Percentiles rank a stretch among this genome's conserved stretches.
Evolutionary conservation across 352 stramenopile species (phyloP).

Genomic region (Hyaloperonospora brassicae): DNA sequence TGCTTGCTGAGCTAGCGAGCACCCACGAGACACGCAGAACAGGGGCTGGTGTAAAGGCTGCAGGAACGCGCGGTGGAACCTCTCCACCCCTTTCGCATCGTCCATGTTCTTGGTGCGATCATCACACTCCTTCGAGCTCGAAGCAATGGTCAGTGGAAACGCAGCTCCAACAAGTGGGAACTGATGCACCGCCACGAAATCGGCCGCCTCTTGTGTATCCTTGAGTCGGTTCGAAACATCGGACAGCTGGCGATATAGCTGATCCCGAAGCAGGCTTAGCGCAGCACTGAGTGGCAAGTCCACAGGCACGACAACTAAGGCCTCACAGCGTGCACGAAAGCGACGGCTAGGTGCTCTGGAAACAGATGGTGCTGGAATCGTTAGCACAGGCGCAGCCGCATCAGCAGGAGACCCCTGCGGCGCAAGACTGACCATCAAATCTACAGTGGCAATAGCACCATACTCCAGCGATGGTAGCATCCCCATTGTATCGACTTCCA

Average conservation of each 20-base stretch:
- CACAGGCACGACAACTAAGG: conserved; percentile 32
- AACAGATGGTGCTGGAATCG: conserved; percentile 23
- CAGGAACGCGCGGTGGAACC: conserved; percentile 31
- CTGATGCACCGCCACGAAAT: conserved; percentile 30
- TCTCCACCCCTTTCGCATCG: conserved; percentile 16
- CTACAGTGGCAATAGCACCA: conserved; percentile 37
- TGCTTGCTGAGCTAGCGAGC: conserved; percentile 35
- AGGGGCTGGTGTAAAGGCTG: conserved; percentile 38
- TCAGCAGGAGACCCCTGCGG: conserved; percentile 8
- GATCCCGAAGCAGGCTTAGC: conserved; percentile 19
- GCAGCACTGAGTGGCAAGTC: conserved; percentile 9
- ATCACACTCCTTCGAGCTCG: conserved; percentile 1
- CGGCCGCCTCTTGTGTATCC: conserved; percentile 3
- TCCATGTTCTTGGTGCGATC: conserved; percentile 10
- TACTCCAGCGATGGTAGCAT: conserved; percentile 46
- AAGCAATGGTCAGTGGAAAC: conserved; percentile 41
- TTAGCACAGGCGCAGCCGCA: conserved; percentile 23
- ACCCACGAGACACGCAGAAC: conserved; percentile 30
- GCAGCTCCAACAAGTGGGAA: conserved; percentile 39
- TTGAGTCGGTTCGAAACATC: conserved; percentile 21
- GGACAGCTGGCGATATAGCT: conserved; percentile 24
- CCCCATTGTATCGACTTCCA: conserved; percentile 11
- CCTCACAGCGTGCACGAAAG: conserved; percentile 32
- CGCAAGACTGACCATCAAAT: conserved; percentile 38
- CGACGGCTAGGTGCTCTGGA: conserved; percentile 4